Conservation (phyloP, 2,329 filamentous ascomycete genomes). For the Penicillium sp. region DNA sequence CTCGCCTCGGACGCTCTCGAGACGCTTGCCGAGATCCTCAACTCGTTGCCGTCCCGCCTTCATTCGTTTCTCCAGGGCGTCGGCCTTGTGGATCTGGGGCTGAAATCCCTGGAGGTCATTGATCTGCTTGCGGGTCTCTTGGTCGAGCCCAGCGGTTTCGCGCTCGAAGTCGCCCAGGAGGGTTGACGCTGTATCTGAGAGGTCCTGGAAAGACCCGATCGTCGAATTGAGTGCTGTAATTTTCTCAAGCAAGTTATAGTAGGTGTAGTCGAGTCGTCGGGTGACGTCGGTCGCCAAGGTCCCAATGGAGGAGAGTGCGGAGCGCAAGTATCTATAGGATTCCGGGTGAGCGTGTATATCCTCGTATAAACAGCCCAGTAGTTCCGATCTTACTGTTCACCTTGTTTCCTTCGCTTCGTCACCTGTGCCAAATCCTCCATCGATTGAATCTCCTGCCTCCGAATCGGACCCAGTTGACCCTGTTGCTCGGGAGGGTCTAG, state of each 20-base stretch:
- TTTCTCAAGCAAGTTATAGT: conserved; percentile 49
- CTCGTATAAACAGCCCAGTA: conserved; percentile 23
- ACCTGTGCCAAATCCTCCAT: conserved; percentile 37
- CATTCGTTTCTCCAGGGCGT: conserved; percentile 42
- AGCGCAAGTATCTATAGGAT: conserved; percentile 29
- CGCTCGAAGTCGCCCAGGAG: conserved; percentile 41
- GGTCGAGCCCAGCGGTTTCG: conserved; percentile 36
- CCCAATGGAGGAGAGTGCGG: conserved; percentile 37
- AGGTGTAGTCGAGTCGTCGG: conserved; percentile 48
- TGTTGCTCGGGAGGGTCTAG: conserved; percentile 27
- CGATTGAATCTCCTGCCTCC: conserved; percentile 31
- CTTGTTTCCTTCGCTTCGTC: conserved; percentile 70
- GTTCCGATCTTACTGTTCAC: conserved; percentile 57
- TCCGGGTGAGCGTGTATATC: conserved; percentile 25
- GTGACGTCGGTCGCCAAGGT: conserved; percentile 45
- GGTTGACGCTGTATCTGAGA: conserved; percentile 36
- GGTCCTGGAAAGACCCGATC: conserved; percentile 43
- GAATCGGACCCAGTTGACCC: conserved; percentile 28
- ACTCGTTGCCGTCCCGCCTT: conserved; percentile 35
- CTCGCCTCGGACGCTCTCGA: conserved; percentile 39
- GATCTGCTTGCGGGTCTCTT: conserved; percentile 40
- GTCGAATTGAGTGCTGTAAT: conserved; percentile 41
- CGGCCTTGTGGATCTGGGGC: conserved; percentile 37
- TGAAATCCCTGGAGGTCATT: conserved; percentile 39
- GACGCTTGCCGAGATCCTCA: conserved; percentile 36